Conservation (phyloP, 306 rosid species). For the Trifolium fragiferum region DNA sequence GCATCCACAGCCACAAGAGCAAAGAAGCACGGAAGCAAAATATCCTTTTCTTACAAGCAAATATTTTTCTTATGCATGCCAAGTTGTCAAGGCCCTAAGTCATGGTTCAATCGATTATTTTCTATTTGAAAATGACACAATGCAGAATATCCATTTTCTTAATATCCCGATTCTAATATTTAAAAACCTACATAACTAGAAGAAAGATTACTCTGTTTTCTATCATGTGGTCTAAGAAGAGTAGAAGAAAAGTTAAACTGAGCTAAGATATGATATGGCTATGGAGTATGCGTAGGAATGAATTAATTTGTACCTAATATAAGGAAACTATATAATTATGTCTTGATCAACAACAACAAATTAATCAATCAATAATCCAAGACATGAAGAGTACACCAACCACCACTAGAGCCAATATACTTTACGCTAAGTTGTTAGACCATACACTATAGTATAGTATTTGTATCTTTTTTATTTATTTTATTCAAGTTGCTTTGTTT, state of each 20-base stretch:
- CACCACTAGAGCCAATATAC: not conserved
- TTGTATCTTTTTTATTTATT: not conserved
- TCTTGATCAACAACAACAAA: conserved; percentile 40
- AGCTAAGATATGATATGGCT: not conserved
- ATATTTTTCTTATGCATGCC: too few relatives aligned
- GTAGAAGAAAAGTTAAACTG: not conserved
- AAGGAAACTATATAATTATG: not conserved
- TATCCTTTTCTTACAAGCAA: too few relatives aligned
- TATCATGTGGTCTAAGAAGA: not conserved
- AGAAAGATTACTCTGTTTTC: not conserved
- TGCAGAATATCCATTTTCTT: too few relatives aligned
- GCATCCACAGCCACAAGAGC: too few relatives aligned
- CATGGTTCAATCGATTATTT: too few relatives aligned
- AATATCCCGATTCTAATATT: too few relatives aligned
- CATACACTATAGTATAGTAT: not conserved
- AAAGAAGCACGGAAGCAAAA: too few relatives aligned
- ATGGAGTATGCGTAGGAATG: conserved; percentile 14
- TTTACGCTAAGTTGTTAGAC: conserved; percentile 22
- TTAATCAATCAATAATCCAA: conserved; percentile 28
- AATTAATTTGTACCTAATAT: conserved; percentile 1
- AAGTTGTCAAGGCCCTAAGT: too few relatives aligned
- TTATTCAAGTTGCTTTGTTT: not conserved
- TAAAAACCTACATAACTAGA: too few relatives aligned
- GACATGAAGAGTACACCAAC: not conserved
- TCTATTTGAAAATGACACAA: too few relatives aligned